These are phyloP conservation scores for Coprinellus aureogranulatus DNA, from an alignment of 768 basidiomycete genomes.

Conservation along the genomic window DNA sequence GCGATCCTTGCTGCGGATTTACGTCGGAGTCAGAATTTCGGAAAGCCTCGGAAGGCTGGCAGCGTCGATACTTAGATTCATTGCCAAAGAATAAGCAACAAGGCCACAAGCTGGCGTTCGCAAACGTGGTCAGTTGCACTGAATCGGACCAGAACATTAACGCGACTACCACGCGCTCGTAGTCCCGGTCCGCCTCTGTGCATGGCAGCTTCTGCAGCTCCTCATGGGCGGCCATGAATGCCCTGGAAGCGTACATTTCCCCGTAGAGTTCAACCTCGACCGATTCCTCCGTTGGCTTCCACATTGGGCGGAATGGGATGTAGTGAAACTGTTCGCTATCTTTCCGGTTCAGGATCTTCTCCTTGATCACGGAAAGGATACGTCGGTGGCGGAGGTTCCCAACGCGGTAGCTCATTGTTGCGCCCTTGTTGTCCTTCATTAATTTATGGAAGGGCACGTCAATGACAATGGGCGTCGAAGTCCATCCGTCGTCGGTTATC, in stretches of 20 bases:
- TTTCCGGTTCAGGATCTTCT: neutral
- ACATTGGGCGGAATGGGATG: too few species aligned
- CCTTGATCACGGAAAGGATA: neutral
- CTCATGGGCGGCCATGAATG: constrained; percentile 7
- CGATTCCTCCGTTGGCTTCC: neutral
- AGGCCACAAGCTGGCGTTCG: constrained; percentile 16
- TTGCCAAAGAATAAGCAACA: constrained; percentile 18
- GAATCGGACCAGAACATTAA: constrained; percentile 25
- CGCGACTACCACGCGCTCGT: constrained; percentile 19
- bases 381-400: neutral
- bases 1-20: too few species aligned
- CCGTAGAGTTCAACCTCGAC: constrained; percentile 10
- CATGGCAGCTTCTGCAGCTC: neutral
- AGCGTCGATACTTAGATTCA: constrained; percentile 17
- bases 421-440: neutral
- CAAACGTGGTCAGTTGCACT: constrained; percentile 17
- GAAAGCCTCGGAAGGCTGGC: constrained; percentile 7
- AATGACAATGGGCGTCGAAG: neutral
- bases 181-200: neutral
- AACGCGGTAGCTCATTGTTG: neutral
- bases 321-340: too few species aligned
- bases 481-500: constrained; percentile 1
- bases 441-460: neutral
- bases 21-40: too few species aligned
- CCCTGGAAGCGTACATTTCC: constrained; percentile 18